Evolutionary conservation across 1,284 basidiomycete genomes (phyloP).

Genomic region (Cronartium quercuum): DNA sequence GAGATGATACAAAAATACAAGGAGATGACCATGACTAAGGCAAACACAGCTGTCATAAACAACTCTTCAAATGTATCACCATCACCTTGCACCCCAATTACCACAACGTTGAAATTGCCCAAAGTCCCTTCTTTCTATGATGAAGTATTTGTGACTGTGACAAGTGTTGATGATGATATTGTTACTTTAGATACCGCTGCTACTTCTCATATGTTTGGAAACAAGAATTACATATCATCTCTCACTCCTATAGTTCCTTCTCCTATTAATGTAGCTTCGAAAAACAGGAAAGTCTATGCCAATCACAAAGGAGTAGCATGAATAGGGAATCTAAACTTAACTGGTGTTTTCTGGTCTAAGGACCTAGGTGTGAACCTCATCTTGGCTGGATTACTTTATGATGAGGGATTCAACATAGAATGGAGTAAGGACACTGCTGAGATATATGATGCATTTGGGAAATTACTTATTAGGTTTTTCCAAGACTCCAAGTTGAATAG

Average conservation of each 20-base stretch:
- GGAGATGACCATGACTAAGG: too few species aligned
- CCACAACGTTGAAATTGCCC: too few species aligned
- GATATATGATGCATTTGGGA: background rate
- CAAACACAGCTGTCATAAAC: too few species aligned
- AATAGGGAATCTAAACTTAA: background rate
- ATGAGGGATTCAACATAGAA: background rate
- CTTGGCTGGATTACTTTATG: background rate
- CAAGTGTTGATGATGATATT: too few species aligned
- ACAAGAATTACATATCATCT: background rate
- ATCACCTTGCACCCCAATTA: too few species aligned
- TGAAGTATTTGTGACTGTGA: too few species aligned
- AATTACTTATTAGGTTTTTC: background rate
- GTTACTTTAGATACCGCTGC: background rate
- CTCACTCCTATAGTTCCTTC: background rate
- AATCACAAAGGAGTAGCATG: background rate
- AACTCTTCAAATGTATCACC: too few species aligned
- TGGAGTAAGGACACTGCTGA: background rate
- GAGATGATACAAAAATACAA: too few species aligned
- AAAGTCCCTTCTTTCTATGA: too few species aligned
- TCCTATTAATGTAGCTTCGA: background rate
- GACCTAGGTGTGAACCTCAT: background rate
- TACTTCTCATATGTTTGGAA: background rate
- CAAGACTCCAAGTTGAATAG: background rate
- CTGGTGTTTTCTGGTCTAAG: background rate
- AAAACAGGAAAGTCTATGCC: background rate